A percentile compares a stretch with the other conserved stretches of the same genome.
Evolutionary conservation across 305 asterid species (phyloP).

Genomic region (Ajuga reptans): DNA sequence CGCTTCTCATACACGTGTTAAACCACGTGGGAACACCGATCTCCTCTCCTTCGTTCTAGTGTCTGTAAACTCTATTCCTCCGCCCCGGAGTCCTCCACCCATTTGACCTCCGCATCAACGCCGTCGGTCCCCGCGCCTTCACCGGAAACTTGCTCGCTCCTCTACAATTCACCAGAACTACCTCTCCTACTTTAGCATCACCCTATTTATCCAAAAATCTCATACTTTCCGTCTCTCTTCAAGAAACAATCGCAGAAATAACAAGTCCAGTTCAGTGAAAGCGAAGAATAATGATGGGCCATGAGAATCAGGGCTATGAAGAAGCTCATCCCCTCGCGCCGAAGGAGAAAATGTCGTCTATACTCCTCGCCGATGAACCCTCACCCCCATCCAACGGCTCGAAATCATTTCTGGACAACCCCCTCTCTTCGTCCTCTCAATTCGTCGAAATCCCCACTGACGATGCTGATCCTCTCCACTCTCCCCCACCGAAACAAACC

Average conservation of each 20-base stretch:
- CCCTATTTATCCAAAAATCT: not conserved
- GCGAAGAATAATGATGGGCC: constrained; percentile 50
- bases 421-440: constrained; percentile 41
- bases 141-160: not conserved
- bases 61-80: constrained; percentile 5
- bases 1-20: not conserved
- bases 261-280: constrained; percentile 1
- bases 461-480: constrained; percentile 28
- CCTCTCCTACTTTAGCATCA: not conserved
- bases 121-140: not conserved
- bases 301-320: constrained; percentile 50
- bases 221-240: not conserved
- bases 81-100: not conserved
- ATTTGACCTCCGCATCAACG: constrained; percentile 21
- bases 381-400: constrained; percentile 37
- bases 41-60: constrained; percentile 22
- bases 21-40: constrained; percentile 3
- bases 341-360: constrained; percentile 57
- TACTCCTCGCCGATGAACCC: constrained; percentile 43
- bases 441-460: constrained; percentile 38
- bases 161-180: not conserved
- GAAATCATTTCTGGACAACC: constrained; percentile 30
- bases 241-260: not conserved
- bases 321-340: constrained; percentile 46
- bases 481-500: constrained; percentile 32